These are phyloP conservation scores for Pseudogymnoascus sp. DNA, from an alignment of 2,329 filamentous ascomycete genomes.

Conservation along the genomic window DNA sequence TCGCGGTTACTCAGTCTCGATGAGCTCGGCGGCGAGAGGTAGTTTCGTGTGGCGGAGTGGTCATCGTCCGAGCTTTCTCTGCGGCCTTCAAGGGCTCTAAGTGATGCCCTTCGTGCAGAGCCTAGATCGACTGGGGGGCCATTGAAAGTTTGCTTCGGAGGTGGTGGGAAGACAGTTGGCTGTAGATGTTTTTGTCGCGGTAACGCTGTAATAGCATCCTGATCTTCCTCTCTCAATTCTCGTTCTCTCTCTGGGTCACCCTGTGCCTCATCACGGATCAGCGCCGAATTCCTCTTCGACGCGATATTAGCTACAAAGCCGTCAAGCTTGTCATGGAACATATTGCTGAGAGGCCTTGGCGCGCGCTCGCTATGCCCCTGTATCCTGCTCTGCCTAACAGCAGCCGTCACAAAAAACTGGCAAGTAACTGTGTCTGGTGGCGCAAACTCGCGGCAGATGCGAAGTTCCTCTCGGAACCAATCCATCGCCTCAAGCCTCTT, in stretches of 20 bases:
- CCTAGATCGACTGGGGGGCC: neutral
- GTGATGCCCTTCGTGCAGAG: constrained; percentile 36
- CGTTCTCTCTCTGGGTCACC: constrained; percentile 72
- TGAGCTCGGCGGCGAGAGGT: constrained; percentile 23
- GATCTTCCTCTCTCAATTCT: constrained; percentile 70
- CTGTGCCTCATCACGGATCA: constrained; percentile 72
- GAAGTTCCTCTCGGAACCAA: constrained; percentile 92
- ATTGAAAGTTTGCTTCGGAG: neutral
- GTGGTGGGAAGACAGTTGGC: constrained; percentile 35
- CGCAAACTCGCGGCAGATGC: constrained; percentile 82
- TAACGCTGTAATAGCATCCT: constrained; percentile 75
- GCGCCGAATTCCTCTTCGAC: constrained; percentile 73
- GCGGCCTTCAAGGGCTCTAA: constrained; percentile 42
- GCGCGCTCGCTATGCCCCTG: constrained; percentile 34
- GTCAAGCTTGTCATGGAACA: constrained; percentile 80
- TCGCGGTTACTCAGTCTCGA: constrained; percentile 21
- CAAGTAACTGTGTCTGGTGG: constrained; percentile 83
- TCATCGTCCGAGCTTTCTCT: constrained; percentile 28
- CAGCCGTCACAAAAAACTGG: constrained; percentile 86
- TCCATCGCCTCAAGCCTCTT: constrained; percentile 90
- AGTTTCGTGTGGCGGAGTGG: constrained; percentile 34
- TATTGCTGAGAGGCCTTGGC: constrained; percentile 59
- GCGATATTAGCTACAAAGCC: constrained; percentile 81
- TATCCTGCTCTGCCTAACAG: constrained; percentile 38
- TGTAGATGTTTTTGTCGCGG: constrained; percentile 60